Evolutionary conservation across 2,329 filamentous ascomycete species (phyloP).

Genomic region (Curvularia verruculosa): DNA sequence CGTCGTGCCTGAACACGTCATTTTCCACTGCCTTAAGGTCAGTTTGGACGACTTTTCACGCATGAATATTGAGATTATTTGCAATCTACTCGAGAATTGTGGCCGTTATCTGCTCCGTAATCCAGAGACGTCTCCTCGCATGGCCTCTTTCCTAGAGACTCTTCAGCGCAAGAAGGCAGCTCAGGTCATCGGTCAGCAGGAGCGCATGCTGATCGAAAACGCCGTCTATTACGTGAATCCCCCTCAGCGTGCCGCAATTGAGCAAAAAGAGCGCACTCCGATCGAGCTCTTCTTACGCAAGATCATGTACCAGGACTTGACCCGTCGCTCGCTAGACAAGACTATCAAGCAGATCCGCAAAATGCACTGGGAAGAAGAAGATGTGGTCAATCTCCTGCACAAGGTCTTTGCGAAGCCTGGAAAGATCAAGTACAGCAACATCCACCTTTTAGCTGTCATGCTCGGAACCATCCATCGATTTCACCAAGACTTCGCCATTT

Average conservation of each 20-base stretch:
- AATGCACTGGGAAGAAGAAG: slow-evolving; percentile 94
- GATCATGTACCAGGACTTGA: slow-evolving; percentile 90
- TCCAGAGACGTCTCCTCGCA: slow-evolving; percentile 88
- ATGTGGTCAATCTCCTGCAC: slow-evolving; percentile 79
- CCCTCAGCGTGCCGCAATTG: slow-evolving; percentile 88
- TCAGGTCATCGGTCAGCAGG: slow-evolving; percentile 92
- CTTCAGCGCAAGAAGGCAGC: slow-evolving; percentile 94
- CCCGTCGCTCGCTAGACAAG: slow-evolving; percentile 90
- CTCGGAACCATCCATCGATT: slow-evolving; percentile 88
- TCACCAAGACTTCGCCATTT: slow-evolving; percentile 87
- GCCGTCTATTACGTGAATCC: slow-evolving; percentile 98
- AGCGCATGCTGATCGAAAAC: slow-evolving; percentile 98
- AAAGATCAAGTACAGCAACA: slow-evolving; percentile 97
- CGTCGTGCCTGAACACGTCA: slow-evolving; percentile 96
- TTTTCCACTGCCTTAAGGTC: slow-evolving; percentile 98
- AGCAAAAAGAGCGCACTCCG: slow-evolving; percentile 94
- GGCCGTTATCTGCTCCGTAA: slow-evolving; percentile 92
- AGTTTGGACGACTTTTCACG: slow-evolving; percentile 96
- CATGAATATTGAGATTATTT: slow-evolving; percentile 99
- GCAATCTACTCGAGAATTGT: slow-evolving; percentile 94
- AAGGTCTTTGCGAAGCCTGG: slow-evolving; percentile 96
- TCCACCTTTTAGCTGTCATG: slow-evolving; percentile 89
- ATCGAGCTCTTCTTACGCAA: slow-evolving; percentile 93
- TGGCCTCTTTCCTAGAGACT: slow-evolving; percentile 93
- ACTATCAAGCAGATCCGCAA: slow-evolving; percentile 93